Percentiles rank a stretch among this genome's conserved stretches.
Conservation (phyloP, 345 rosid genomes). For the Barbarea vulgaris region DNA sequence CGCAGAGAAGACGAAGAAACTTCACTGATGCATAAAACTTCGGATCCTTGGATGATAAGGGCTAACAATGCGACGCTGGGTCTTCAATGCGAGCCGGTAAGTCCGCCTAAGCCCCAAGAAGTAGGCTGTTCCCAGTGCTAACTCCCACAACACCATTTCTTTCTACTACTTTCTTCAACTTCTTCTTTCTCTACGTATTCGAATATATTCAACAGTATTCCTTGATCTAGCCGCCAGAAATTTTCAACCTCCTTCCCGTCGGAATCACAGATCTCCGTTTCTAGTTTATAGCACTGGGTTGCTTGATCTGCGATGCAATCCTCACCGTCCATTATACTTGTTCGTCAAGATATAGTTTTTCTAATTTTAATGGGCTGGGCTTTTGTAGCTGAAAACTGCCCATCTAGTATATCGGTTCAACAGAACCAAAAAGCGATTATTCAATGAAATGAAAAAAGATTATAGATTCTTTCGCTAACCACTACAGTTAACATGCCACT, state of each 20-base stretch:
- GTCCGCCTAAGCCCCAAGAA: slow-evolving; percentile 82
- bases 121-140: slow-evolving; percentile 80
- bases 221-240: slow-evolving; percentile 18
- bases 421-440: background rate
- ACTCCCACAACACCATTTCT: slow-evolving; percentile 91
- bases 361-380: slow-evolving; percentile 9
- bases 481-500: background rate
- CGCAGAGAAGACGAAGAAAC: background rate
- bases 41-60: slow-evolving; percentile 62
- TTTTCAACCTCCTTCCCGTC: slow-evolving; percentile 23
- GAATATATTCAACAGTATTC: background rate
- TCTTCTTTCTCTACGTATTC: slow-evolving; percentile 15
- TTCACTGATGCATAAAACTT: slow-evolving; percentile 58
- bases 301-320: slow-evolving; percentile 24
- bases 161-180: background rate
- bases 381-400: background rate
- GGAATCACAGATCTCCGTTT: slow-evolving; percentile 24
- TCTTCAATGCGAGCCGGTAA: slow-evolving; percentile 67
- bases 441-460: background rate
- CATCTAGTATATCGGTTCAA: background rate
- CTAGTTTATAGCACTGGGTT: slow-evolving; percentile 2
- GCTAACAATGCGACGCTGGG: slow-evolving; percentile 64
- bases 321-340: slow-evolving; percentile 35
- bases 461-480: background rate
- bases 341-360: slow-evolving; percentile 13